Evolutionary conservation across 371 early-diverging fungal genomes (phyloP).

Genomic region (Sporodiniella umbellata): DNA sequence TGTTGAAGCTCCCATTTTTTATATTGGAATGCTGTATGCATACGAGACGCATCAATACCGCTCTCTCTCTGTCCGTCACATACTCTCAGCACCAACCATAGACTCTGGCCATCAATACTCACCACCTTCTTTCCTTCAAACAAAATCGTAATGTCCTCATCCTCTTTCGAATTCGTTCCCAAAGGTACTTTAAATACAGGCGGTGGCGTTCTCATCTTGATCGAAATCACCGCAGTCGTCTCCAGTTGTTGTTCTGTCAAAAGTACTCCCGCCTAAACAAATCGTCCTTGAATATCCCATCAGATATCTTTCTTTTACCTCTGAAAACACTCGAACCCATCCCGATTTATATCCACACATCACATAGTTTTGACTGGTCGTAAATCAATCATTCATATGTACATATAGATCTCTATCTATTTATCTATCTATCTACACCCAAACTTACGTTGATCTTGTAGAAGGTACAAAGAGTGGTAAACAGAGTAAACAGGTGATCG

Average conservation of each 20-base stretch:
- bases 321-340: constrained; percentile 61
- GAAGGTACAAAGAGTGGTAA: constrained; percentile 57
- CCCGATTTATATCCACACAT: constrained; percentile 62
- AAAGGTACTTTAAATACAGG: constrained; percentile 27
- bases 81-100: constrained; percentile 58
- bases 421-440: neutral
- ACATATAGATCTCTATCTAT: too few relatives aligned
- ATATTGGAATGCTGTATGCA: constrained; percentile 53
- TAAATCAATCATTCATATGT: neutral
- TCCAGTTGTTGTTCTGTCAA: constrained; percentile 59
- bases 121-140: constrained; percentile 52
- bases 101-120: constrained; percentile 59
- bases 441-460: constrained; percentile 50
- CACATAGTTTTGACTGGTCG: constrained; percentile 51
- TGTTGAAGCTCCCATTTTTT: constrained; percentile 59
- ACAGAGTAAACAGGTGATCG: constrained; percentile 54
- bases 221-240: constrained; percentile 43
- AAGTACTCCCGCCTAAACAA: constrained; percentile 41
- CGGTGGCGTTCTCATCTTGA: constrained; percentile 53
- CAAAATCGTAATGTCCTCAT: constrained; percentile 59
- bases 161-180: constrained; percentile 30
- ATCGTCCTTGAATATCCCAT: neutral
- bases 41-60: constrained; percentile 42
- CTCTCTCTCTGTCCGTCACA: constrained; percentile 44
- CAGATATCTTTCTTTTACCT: constrained; percentile 24